Conservation (phyloP, 805 yeast genomes). For the Candida andamanensis region DNA sequence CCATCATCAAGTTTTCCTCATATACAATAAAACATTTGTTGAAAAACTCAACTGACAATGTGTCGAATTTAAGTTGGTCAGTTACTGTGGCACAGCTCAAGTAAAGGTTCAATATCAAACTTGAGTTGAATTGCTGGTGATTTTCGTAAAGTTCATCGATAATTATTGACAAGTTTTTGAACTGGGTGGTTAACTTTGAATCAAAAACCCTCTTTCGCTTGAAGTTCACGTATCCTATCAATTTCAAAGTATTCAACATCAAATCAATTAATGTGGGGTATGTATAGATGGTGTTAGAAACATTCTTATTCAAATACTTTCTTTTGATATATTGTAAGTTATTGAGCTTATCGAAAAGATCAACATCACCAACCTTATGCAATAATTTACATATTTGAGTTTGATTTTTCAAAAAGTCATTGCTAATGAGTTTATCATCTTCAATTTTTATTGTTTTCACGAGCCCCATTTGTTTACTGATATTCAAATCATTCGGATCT, state of each 20-base stretch:
- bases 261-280: constrained; percentile 71
- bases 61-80: constrained; percentile 67
- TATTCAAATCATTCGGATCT: constrained; percentile 24
- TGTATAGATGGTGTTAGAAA: constrained; percentile 53
- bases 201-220: constrained; percentile 20
- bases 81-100: constrained; percentile 70
- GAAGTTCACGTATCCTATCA: constrained; percentile 30
- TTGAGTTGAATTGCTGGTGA: constrained; percentile 28
- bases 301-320: constrained; percentile 50
- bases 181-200: constrained; percentile 43
- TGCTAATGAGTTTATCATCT: constrained; percentile 22
- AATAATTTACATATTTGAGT: constrained; percentile 66
- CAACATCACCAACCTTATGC: constrained; percentile 48
- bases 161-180: constrained; percentile 68
- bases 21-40: constrained; percentile 83
- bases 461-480: constrained; percentile 38
- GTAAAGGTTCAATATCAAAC: constrained; percentile 45
- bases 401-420: constrained; percentile 42
- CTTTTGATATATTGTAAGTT: constrained; percentile 32
- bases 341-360: constrained; percentile 29
- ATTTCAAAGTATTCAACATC: constrained; percentile 55
- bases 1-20: constrained; percentile 50
- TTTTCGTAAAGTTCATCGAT: constrained; percentile 58
- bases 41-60: constrained; percentile 79
- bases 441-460: constrained; percentile 25